These are phyloP conservation scores for Arachnomyces sp. DNA, from an alignment of 2,329 filamentous ascomycete genomes.

Conservation along the genomic window DNA sequence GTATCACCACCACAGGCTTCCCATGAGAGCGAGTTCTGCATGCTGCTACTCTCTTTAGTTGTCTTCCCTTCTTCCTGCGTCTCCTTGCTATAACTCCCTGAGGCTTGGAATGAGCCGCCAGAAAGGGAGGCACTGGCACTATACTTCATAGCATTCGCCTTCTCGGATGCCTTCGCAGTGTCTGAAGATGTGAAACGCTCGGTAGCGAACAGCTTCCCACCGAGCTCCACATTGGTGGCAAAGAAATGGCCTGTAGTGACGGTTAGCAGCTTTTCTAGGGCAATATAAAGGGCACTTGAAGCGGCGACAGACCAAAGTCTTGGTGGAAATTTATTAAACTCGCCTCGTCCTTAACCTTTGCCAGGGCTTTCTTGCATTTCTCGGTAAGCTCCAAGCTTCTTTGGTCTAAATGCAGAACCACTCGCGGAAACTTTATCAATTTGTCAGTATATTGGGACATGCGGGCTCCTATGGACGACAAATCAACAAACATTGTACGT, in stretches of 20 bases:
- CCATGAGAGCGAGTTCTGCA: constrained; percentile 11
- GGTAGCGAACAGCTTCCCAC: constrained; percentile 9
- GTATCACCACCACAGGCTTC: constrained; percentile 13
- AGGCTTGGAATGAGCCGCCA: too few species aligned
- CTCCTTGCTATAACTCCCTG: too few species aligned
- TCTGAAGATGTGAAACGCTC: constrained; percentile 4
- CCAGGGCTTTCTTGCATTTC: constrained; percentile 4
- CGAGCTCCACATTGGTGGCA: constrained; percentile 7
- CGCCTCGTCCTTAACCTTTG: constrained; percentile 1
- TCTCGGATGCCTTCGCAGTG: not conserved
- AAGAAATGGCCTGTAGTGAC: too few species aligned
- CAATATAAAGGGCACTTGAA: too few species aligned
- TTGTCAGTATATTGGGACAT: too few species aligned
- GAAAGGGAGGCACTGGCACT: constrained; percentile 1
- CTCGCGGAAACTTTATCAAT: constrained; percentile 9
- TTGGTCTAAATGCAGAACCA: constrained; percentile 9
- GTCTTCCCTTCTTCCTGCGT: not conserved
- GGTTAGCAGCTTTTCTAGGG: too few species aligned
- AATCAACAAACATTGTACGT: constrained; percentile 13
- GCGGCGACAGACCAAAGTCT: constrained; percentile 7
- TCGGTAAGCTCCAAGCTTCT: constrained; percentile 8
- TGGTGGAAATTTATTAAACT: constrained; percentile 8
- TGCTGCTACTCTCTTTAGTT: constrained; percentile 1
- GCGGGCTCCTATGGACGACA: not conserved
- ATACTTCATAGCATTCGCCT: constrained; percentile 10